These are phyloP conservation scores for Coniophora puteana DNA, from an alignment of 1,284 basidiomycete genomes.

Conservation along the genomic window DNA sequence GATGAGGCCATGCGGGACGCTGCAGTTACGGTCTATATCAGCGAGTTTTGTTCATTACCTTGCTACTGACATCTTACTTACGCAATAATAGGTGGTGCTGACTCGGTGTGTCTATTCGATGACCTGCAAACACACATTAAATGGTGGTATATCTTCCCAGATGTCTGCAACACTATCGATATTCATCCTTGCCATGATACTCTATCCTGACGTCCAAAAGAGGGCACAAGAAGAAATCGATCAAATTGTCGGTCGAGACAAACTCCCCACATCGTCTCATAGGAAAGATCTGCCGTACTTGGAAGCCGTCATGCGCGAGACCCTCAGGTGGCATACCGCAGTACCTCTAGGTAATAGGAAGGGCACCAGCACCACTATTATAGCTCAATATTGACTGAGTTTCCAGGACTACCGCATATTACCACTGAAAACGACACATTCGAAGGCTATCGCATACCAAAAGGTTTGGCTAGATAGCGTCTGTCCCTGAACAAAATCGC, in stretches of 20 bases:
- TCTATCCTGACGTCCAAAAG: constrained; percentile 28
- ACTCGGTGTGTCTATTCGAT: neutral
- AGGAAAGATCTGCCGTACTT: constrained; percentile 27
- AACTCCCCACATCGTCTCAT: constrained; percentile 26
- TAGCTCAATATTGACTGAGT: no score
- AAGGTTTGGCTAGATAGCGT: no score
- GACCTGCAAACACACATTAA: neutral
- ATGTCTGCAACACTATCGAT: constrained; percentile 12
- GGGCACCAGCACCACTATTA: no score
- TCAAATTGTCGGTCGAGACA: constrained; percentile 21
- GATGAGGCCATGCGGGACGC: neutral
- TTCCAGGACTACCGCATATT: no score
- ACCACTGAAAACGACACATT: no score
- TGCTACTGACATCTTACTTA: neutral
- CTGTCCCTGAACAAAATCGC: no score
- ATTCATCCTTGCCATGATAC: constrained; percentile 29
- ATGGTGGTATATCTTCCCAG: neutral
- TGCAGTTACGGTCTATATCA: neutral
- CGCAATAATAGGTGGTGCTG: neutral
- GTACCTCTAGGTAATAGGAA: constrained; percentile 22
- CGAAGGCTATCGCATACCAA: no score
- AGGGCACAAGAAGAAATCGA: constrained; percentile 32
- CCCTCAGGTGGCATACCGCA: constrained; percentile 32
- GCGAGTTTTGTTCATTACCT: neutral
- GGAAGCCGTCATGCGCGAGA: constrained; percentile 31